Percentiles rank a stretch among this genome's conserved stretches.
These are phyloP conservation scores for Rhizopogon vesiculosus DNA, from an alignment of 768 basidiomycete genomes.

Conservation along the genomic window DNA sequence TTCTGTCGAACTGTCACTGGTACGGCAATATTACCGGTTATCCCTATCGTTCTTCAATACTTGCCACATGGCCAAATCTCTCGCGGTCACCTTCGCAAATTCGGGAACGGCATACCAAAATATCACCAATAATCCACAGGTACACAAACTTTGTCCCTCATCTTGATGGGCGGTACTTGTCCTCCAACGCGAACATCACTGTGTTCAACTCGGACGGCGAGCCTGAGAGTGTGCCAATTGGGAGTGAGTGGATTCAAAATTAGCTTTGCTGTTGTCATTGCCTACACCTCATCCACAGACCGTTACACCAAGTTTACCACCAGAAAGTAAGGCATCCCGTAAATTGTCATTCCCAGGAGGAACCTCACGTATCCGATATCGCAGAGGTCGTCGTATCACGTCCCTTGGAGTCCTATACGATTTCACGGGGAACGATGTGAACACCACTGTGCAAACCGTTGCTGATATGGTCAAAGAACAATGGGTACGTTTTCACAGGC, in stretches of 20 bases:
- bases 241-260: constrained; percentile 26
- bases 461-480: constrained; percentile 71
- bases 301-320: constrained; percentile 74
- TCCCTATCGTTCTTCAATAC: background rate
- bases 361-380: background rate
- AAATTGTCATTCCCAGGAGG: background rate
- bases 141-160: constrained; percentile 63
- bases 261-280: constrained; percentile 16
- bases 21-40: background rate
- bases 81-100: too few species aligned
- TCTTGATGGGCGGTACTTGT: constrained; percentile 69
- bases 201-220: constrained; percentile 37
- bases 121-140: constrained; percentile 24
- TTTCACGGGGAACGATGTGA: constrained; percentile 65
- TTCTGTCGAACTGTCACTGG: background rate
- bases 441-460: constrained; percentile 74
- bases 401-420: constrained; percentile 77
- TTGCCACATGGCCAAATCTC: background rate
- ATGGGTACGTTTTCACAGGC: constrained; percentile 49
- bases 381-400: constrained; percentile 66
- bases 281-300: constrained; percentile 34
- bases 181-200: constrained; percentile 86
- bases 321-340: constrained; percentile 45
- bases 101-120: constrained; percentile 3
- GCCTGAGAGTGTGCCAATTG: constrained; percentile 37